Evolutionary conservation across 2,329 filamentous ascomycete species (phyloP).

Genomic region (Fusarium sacchari): DNA sequence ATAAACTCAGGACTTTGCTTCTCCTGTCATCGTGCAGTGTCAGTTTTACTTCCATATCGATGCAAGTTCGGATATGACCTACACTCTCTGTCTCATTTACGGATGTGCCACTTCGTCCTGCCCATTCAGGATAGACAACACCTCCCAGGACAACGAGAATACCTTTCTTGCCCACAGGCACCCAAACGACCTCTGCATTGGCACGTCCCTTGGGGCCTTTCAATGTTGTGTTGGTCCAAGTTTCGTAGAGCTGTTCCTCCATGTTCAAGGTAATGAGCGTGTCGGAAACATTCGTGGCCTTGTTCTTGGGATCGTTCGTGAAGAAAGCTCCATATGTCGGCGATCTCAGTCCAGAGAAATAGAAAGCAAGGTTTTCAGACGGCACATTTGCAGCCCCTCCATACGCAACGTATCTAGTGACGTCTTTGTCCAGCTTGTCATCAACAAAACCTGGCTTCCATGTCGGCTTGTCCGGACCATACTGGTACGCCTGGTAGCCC

Average conservation of each 20-base stretch:
- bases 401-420: slow-evolving; percentile 72
- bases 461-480: slow-evolving; percentile 56
- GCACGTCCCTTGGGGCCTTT: slow-evolving; percentile 63
- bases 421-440: slow-evolving; percentile 52
- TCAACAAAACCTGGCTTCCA: slow-evolving; percentile 58
- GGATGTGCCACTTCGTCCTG: slow-evolving; percentile 38
- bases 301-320: slow-evolving; percentile 46
- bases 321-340: slow-evolving; percentile 61
- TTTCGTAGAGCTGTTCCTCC: slow-evolving; percentile 57
- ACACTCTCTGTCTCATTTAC: slow-evolving; percentile 48
- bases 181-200: slow-evolving; percentile 74
- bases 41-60: neutral
- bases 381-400: slow-evolving; percentile 72
- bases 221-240: slow-evolving; percentile 68
- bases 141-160: slow-evolving; percentile 82
- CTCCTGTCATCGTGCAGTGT: slow-evolving; percentile 53
- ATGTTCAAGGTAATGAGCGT: slow-evolving; percentile 72
- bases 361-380: slow-evolving; percentile 77
- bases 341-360: slow-evolving; percentile 72
- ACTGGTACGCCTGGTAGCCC: slow-evolving; percentile 63
- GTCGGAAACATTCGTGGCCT: slow-evolving; percentile 60
- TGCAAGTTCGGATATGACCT: slow-evolving; percentile 28
- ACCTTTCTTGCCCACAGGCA: slow-evolving; percentile 80
- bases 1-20: slow-evolving; percentile 76
- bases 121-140: slow-evolving; percentile 69